Percentiles rank a stretch among this genome's conserved stretches.
phyloP scores from a whole-genome alignment of 208 protist genomes.

The Trypanosoma platydactyli region DNA sequence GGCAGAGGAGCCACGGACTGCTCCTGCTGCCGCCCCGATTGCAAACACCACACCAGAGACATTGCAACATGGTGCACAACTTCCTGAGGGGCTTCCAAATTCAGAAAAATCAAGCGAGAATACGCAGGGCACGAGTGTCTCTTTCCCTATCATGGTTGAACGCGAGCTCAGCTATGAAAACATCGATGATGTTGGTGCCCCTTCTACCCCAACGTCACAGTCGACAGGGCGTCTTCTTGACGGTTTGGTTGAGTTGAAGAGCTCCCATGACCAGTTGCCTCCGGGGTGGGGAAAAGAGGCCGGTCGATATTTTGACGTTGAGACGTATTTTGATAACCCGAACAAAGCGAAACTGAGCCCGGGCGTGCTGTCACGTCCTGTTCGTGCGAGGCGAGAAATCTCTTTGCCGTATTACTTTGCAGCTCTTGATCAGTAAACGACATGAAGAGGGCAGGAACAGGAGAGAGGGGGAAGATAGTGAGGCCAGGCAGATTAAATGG shows the following conservation, averaged over 20 bases:
- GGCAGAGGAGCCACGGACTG: slow-evolving; percentile 6
- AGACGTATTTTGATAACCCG: slow-evolving; percentile 78
- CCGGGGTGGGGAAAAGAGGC: slow-evolving; percentile 76
- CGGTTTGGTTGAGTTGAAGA: not conserved
- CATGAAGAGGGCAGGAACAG: not conserved
- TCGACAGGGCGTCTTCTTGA: slow-evolving; percentile 6
- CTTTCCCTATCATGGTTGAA: slow-evolving; percentile 20
- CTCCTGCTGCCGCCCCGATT: not conserved
- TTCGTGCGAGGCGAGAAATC: slow-evolving; percentile 27
- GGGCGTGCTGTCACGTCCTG: slow-evolving; percentile 25
- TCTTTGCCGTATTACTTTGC: slow-evolving; percentile 14
- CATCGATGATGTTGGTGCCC: not conserved
- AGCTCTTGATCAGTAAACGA: slow-evolving; percentile 4
- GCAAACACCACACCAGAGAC: not conserved
- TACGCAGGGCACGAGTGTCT: not conserved
- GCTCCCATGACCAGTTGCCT: slow-evolving; percentile 23
- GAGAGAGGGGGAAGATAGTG: too few species aligned
- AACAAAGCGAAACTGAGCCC: slow-evolving; percentile 51
- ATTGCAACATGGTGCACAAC: not conserved
- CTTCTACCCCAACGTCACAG: slow-evolving; percentile 14
- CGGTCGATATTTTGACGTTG: slow-evolving; percentile 71
- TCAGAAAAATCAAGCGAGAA: slow-evolving; percentile 1
- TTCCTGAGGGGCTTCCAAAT: not conserved
- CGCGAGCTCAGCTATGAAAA: slow-evolving; percentile 20
- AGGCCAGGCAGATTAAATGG: too few species aligned